A percentile compares a stretch with the other conserved stretches of the same genome.
These are phyloP conservation scores for Trichophyton schoenleinii DNA, from an alignment of 2,329 filamentous ascomycete species.

Conservation along the genomic window DNA sequence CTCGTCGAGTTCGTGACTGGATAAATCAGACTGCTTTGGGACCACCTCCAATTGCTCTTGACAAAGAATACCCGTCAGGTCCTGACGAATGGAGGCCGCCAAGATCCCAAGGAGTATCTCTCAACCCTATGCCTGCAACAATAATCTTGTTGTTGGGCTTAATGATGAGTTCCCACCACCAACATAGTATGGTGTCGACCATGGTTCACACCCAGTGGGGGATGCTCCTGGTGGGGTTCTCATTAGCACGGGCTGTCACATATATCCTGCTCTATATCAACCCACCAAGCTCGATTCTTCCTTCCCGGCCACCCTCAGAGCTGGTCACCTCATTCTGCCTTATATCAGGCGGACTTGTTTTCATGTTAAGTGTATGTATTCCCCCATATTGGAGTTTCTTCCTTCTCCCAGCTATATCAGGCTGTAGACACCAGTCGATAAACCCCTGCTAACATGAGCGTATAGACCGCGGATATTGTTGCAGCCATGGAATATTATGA, in stretches of 20 bases:
- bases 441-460: not conserved
- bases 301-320: constrained; percentile 79
- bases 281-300: constrained; percentile 66
- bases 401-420: not conserved
- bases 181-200: constrained; percentile 66
- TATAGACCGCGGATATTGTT: constrained; percentile 61
- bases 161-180: constrained; percentile 93
- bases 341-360: constrained; percentile 74
- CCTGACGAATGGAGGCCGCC: constrained; percentile 47
- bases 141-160: constrained; percentile 77
- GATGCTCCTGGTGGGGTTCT: constrained; percentile 65
- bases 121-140: constrained; percentile 80
- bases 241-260: constrained; percentile 63
- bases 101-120: constrained; percentile 56
- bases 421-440: not conserved
- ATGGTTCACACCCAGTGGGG: constrained; percentile 97
- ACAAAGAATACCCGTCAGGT: constrained; percentile 18
- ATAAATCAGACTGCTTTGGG: constrained; percentile 28
- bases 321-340: constrained; percentile 78
- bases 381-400: not conserved
- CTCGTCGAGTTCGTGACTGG: constrained; percentile 49
- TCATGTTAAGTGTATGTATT: constrained; percentile 71
- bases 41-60: constrained; percentile 2
- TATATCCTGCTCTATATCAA: constrained; percentile 70
- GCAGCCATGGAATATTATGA: constrained; percentile 61